Conservation (phyloP, 2,329 filamentous ascomycete species). For the Hypoxylon sp. region DNA sequence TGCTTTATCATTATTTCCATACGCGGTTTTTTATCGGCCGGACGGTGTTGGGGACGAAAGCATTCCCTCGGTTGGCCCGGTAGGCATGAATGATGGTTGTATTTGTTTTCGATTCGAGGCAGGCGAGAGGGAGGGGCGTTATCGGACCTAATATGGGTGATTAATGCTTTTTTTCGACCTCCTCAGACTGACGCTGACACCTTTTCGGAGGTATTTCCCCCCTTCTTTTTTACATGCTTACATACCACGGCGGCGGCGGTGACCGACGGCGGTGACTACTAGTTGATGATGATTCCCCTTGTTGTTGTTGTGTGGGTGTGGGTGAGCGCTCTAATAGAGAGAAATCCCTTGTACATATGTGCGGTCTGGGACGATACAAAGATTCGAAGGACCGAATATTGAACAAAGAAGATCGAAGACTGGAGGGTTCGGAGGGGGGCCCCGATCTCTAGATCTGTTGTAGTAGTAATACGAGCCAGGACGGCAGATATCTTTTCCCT, state of each 20-base stretch:
- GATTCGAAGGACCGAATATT: conserved; percentile 23
- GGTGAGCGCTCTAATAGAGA: conserved; percentile 25
- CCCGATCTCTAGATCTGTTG: conserved; percentile 33
- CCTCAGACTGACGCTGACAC: conserved; percentile 39
- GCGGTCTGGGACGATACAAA: conserved; percentile 28
- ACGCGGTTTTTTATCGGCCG: conserved; percentile 29
- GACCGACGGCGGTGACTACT: background rate
- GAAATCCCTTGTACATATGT: conserved; percentile 39
- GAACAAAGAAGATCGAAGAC: conserved; percentile 27
- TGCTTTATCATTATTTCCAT: conserved; percentile 40
- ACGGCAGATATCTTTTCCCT: conserved; percentile 47
- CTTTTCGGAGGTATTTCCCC: conserved; percentile 9
- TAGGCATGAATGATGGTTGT: conserved; percentile 37
- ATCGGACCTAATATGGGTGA: conserved; percentile 25
- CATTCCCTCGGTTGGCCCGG: conserved; percentile 36
- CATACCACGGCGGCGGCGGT: conserved; percentile 27
- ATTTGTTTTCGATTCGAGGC: conserved; percentile 26
- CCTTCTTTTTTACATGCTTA: conserved; percentile 1
- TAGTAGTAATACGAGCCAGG: conserved; percentile 51
- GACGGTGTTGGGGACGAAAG: conserved; percentile 36
- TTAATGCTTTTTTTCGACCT: conserved; percentile 25
- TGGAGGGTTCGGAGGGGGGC: conserved; percentile 18
- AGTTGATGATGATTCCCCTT: conserved; percentile 31
- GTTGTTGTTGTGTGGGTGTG: conserved; percentile 8
- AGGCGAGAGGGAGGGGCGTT: conserved; percentile 41